These are phyloP conservation scores for Setaria italica DNA, from an alignment of 202 grass and related monocot species.

Conservation along the genomic window DNA sequence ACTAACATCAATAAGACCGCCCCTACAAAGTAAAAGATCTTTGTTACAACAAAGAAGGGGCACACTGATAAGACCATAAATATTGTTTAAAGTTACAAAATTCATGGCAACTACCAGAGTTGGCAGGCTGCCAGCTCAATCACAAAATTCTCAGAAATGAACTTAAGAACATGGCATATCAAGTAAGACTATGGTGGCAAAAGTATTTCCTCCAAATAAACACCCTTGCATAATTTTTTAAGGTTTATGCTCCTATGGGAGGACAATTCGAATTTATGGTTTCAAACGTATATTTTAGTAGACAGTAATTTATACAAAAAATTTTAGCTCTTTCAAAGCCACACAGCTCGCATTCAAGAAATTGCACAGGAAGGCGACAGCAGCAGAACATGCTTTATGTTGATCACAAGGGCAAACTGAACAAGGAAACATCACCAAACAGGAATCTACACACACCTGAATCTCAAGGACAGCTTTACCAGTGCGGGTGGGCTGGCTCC, in stretches of 20 bases:
- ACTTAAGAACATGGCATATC: background rate
- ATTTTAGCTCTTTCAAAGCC: background rate
- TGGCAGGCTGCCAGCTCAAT: background rate
- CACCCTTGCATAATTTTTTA: background rate
- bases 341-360: conserved; percentile 7
- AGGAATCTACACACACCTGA: conserved; percentile 50
- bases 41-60: conserved; percentile 2
- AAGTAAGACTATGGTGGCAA: conserved; percentile 3
- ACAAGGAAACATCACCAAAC: conserved; percentile 27
- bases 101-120: background rate
- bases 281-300: conserved; percentile 32
- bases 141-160: background rate
- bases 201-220: too few species aligned
- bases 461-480: conserved; percentile 96
- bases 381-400: conserved; percentile 24
- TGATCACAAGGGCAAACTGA: conserved; percentile 16
- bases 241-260: conserved; percentile 2
- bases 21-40: conserved; percentile 19
- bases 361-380: background rate
- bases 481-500: conserved; percentile 92
- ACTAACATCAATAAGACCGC: background rate
- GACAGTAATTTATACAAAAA: background rate
- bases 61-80: background rate
- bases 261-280: background rate
- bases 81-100: conserved; percentile 16